Percentiles rank a stretch among this genome's conserved stretches.
Conservation (phyloP, 2,329 filamentous ascomycete genomes). For the Aspergillaceae sp. region DNA sequence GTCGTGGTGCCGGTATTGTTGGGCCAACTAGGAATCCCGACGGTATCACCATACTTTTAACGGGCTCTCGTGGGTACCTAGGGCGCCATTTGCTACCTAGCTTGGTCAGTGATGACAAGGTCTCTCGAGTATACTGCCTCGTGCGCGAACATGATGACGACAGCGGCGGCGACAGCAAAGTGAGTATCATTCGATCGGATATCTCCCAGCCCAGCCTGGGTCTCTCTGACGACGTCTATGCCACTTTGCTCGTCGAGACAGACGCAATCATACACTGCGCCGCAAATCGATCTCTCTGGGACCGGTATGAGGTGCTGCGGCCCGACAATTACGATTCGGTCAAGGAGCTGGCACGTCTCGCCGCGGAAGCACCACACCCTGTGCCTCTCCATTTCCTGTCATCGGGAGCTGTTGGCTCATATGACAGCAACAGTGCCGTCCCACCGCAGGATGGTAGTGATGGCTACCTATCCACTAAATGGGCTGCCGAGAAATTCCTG, state of each 20-base stretch:
- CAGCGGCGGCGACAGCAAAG: neutral
- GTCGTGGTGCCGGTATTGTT: neutral
- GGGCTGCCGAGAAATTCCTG: slow-evolving; percentile 1
- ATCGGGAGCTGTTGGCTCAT: neutral
- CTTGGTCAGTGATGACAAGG: neutral
- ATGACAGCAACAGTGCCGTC: neutral
- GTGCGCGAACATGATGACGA: neutral
- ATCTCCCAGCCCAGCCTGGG: neutral
- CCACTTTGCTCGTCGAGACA: neutral
- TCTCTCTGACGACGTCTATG: neutral
- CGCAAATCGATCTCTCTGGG: slow-evolving; percentile 1
- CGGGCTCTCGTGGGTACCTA: slow-evolving; percentile 1
- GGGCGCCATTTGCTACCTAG: neutral
- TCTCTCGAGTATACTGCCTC: slow-evolving; percentile 1
- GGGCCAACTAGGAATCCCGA: neutral
- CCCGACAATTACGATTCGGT: slow-evolving; percentile 2
- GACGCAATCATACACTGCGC: slow-evolving; percentile 3
- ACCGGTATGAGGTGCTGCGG: neutral
- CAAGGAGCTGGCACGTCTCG: neutral
- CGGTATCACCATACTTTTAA: neutral
- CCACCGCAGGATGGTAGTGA: neutral
- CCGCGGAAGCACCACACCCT: neutral
- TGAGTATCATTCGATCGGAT: neutral
- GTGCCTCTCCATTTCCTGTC: slow-evolving; percentile 4
- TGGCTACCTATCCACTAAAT: neutral